Conservation (phyloP, 225 moss, liverwort and hornwort genomes). For the Pseudoscleropodium purum region DNA sequence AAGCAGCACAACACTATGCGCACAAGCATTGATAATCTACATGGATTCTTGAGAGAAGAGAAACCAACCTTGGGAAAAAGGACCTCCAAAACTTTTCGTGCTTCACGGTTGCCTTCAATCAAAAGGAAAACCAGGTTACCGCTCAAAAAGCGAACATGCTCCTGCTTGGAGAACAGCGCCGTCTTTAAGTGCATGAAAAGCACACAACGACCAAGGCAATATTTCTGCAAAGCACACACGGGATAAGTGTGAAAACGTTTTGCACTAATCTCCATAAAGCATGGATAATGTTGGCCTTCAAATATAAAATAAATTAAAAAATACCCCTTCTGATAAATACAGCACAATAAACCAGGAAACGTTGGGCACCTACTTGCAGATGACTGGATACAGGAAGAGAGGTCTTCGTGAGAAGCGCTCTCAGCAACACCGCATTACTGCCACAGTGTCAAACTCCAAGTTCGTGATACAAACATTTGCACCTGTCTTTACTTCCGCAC, state of each 20-base stretch:
- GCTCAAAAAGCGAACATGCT: constrained; percentile 71
- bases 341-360: neutral
- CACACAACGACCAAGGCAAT: constrained; percentile 87
- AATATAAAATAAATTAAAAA: neutral
- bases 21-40: neutral
- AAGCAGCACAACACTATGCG: neutral
- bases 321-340: neutral
- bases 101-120: constrained; percentile 77
- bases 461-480: neutral
- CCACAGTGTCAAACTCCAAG: constrained; percentile 26
- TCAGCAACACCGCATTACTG: constrained; percentile 79
- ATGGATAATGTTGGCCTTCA: neutral
- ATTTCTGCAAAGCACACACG: constrained; percentile 51
- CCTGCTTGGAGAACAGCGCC: constrained; percentile 76
- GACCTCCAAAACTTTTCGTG: constrained; percentile 70
- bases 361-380: constrained; percentile 56
- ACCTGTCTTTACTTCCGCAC: neutral
- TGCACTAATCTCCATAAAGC: neutral
- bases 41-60: neutral
- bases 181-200: constrained; percentile 72
- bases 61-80: constrained; percentile 70
- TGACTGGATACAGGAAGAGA: constrained; percentile 61
- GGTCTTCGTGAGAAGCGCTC: constrained; percentile 71
- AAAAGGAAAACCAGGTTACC: constrained; percentile 78
- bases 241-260: neutral